Evolutionary conservation across 2,329 filamentous ascomycete species (phyloP), one percentile per base, ranked within the genome.

Genomic region (Calonectria montana): DNA sequence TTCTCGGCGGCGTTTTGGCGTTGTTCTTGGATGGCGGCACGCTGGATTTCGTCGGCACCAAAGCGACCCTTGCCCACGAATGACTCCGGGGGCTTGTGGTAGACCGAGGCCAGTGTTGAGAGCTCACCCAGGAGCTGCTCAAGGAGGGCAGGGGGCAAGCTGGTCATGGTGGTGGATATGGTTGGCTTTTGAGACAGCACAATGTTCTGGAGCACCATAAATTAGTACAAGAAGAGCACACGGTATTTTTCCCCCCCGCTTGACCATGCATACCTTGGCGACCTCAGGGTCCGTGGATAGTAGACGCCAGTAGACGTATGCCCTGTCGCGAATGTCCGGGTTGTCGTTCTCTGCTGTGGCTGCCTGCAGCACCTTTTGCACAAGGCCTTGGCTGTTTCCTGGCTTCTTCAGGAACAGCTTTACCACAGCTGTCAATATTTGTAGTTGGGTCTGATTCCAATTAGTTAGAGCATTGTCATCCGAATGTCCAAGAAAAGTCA

Each of bases 361-460:
- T 43, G 93, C 90, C 83, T 98, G 96, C 27, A 99, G 89, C 18
- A 99, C 96, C 82, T 97, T 98, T 81, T 98, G 96, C 1, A 99
- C 96, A 3, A 99, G 88, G 1, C 91, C 91, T 85, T 98, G 96
- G 68, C 94, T 96, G 81, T 94, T 95, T 79, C 97, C 93, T 3
- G 97, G 97, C 84, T 98, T 97, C 86, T 99, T 98, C 75, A 99
- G 85, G 88, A 98, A 99, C 37, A 99, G 89, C 83, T 99, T 99
- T 69, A 99, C 96, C 5, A 98, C 96, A 2, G 97, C 96, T 10
- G 97, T 99, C 78, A 99, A 88, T 77, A 98, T 98, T 84, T 99
- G 97, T 65, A 99, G 87, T 88, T 99, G 97, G n/a, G 95, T 98
- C 93, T 98, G 78, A 21, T 3, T 21, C 31, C 15, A 6, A 37